phyloP scores from a whole-genome alignment of 2,329 filamentous ascomycete genomes.

The Furcasterigmium furcatum region DNA sequence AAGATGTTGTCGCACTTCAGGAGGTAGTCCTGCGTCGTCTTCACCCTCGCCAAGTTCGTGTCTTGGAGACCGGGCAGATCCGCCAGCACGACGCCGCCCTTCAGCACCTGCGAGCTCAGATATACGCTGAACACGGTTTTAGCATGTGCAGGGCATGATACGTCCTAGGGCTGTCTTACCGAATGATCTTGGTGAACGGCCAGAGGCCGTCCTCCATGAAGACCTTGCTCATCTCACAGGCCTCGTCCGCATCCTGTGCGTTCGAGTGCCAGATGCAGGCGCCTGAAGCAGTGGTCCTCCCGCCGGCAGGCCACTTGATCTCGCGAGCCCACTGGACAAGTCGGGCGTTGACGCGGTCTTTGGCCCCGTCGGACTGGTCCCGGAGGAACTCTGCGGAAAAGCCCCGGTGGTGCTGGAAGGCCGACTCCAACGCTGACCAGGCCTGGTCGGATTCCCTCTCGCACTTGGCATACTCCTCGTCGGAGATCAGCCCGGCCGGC shows the following conservation, averaged over 20 bases:
- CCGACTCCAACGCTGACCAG: slow-evolving; percentile 31
- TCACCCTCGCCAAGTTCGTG: slow-evolving; percentile 28
- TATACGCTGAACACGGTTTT: slow-evolving; percentile 18
- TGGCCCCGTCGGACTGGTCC: slow-evolving; percentile 21
- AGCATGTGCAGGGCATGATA: background rate
- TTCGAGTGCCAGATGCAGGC: slow-evolving; percentile 23
- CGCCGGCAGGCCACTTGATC: slow-evolving; percentile 24
- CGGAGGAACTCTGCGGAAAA: slow-evolving; percentile 17
- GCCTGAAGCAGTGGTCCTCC: background rate
- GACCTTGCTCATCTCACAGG: slow-evolving; percentile 20
- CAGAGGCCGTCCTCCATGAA: slow-evolving; percentile 28
- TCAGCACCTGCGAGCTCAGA: slow-evolving; percentile 23
- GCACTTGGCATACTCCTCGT: slow-evolving; percentile 19
- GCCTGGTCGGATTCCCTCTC: slow-evolving; percentile 32
- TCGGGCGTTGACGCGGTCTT: slow-evolving; percentile 16
- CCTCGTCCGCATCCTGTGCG: slow-evolving; percentile 23
- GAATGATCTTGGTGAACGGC: slow-evolving; percentile 32
- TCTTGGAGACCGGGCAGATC: slow-evolving; percentile 31
- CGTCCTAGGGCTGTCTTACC: slow-evolving; percentile 12
- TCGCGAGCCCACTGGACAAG: slow-evolving; percentile 22
- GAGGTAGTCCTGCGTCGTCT: slow-evolving; percentile 28
- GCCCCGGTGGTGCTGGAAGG: slow-evolving; percentile 22
- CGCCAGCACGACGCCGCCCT: slow-evolving; percentile 27
- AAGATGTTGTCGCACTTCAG: slow-evolving; percentile 28
- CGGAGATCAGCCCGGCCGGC: slow-evolving; percentile 12